Evolutionary conservation across 1,284 basidiomycete species (phyloP).

Genomic region (Ganoderma meredithae): DNA sequence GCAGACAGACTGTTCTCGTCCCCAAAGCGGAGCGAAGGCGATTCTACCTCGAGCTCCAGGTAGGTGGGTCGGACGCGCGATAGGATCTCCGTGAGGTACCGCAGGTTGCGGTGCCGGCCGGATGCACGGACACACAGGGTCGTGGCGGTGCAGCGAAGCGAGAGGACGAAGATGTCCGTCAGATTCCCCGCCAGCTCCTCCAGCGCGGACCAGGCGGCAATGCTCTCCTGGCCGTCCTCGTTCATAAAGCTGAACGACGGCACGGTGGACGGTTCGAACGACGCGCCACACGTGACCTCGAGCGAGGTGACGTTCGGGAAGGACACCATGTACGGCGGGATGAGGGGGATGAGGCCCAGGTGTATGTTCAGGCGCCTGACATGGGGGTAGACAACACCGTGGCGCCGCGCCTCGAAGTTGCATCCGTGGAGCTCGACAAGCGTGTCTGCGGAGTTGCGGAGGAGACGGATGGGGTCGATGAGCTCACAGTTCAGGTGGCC

Average conservation of each 20-base stretch:
- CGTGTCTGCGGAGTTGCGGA: conserved; percentile 13
- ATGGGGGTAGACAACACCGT: conserved; percentile 10
- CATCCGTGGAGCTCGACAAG: conserved; percentile 16
- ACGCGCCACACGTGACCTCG: conserved; percentile 11
- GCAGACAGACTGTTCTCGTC: background rate
- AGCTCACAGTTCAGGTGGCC: conserved; percentile 14
- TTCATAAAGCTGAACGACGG: conserved; percentile 18
- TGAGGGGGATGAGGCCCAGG: conserved; percentile 9
- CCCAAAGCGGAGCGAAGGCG: background rate
- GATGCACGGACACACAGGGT: background rate
- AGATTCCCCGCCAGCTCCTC: conserved; percentile 14
- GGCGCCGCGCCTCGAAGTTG: conserved; percentile 12
- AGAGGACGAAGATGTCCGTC: conserved; percentile 10
- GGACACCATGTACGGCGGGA: conserved; percentile 18
- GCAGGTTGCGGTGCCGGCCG: background rate
- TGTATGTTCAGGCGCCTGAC: conserved; percentile 14
- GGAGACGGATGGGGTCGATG: conserved; percentile 14
- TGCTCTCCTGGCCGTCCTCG: conserved; percentile 10
- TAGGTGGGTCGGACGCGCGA: conserved; percentile 4
- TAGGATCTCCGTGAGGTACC: conserved; percentile 11
- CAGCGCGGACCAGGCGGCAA: conserved; percentile 12
- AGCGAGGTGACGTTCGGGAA: conserved; percentile 18
- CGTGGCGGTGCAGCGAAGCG: conserved; percentile 3
- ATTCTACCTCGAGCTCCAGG: conserved; percentile 13
- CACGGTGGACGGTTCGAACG: conserved; percentile 12